Evolutionary conservation across 176 grass and related monocot species (phyloP), one percentile per base, ranked within the genome.

Genomic region (Neostapfia colusana): DNA sequence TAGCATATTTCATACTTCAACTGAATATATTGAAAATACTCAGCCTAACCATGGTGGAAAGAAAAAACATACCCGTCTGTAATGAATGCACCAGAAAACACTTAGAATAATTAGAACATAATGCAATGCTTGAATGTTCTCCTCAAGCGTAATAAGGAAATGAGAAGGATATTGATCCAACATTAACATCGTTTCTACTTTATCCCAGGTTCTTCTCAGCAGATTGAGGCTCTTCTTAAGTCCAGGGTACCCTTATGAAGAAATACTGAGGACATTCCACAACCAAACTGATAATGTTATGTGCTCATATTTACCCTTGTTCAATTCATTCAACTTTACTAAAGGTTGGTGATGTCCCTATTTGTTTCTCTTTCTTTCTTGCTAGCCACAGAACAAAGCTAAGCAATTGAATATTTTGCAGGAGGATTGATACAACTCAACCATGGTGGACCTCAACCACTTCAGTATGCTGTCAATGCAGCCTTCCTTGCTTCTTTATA

Each of bases 371-470:
- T 79, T 61, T 15, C 51, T 82, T 72, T 28, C 25, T 27, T 40
- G 11, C 3, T 43, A 80, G 53, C 25, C 18, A 69, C 26, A 55
- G 20, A 82, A 69, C 48, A 62, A 72, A 72, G 42, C 34, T 75
- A 72, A 84, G 34, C 23, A 71, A 70, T 46, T 5, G 7, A 65
- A 80, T 69, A 16, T 50, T 21, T 73, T 85, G 64, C 82, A 96
- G 93, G 93, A 82, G 93, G 93, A 79, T n/a, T 96, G 12, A 96
- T 96, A 87, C 89, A 96, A 28, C 82, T 96, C 73, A 96, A 96
- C 70, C 93, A 96, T 67, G 93, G 93, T 85, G 73, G 54, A 75
- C 93, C 93, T 62, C 93, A 96, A 56, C 93, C 93, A 46, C 87
- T 96, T 78, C 93, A 96, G 79, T 96, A 96, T 35, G 89, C 85